These are phyloP conservation scores for Ogataea nonfermentans DNA, from an alignment of 805 yeast species.

Conservation along the genomic window DNA sequence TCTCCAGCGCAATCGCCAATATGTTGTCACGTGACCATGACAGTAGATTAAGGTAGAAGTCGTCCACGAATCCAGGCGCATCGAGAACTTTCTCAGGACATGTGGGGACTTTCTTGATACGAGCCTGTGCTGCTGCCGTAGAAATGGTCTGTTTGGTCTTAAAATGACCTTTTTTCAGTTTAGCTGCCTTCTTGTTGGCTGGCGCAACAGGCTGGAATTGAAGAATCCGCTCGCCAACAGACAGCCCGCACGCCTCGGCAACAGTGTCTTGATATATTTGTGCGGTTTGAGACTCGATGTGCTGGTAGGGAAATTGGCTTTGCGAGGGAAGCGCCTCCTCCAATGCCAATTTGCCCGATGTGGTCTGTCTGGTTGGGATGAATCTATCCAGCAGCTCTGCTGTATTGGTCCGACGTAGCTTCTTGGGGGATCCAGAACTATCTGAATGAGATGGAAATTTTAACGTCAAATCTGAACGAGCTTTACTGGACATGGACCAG, in stretches of 20 bases:
- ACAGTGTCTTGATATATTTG: slow-evolving; percentile 73
- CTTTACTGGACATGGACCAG: slow-evolving; percentile 28
- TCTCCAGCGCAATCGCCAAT: slow-evolving; percentile 85
- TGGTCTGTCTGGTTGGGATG: slow-evolving; percentile 55
- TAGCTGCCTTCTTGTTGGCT: slow-evolving; percentile 36
- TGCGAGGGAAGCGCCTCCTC: slow-evolving; percentile 22
- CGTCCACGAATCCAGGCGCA: slow-evolving; percentile 94
- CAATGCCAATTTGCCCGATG: slow-evolving; percentile 43
- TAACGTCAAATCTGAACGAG: slow-evolving; percentile 8
- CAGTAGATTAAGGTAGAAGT: slow-evolving; percentile 81
- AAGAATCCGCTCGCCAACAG: slow-evolving; percentile 75
- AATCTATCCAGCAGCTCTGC: slow-evolving; percentile 50
- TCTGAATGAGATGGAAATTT: slow-evolving; percentile 11
- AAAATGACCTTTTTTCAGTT: slow-evolving; percentile 18
- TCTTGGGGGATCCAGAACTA: slow-evolving; percentile 26
- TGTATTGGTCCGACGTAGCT: slow-evolving; percentile 33
- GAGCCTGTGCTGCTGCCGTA: slow-evolving; percentile 54
- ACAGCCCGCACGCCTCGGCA: slow-evolving; percentile 92
- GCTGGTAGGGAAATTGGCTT: slow-evolving; percentile 47
- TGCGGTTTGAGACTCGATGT: slow-evolving; percentile 52
- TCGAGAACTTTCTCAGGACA: slow-evolving; percentile 92
- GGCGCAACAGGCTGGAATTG: slow-evolving; percentile 90
- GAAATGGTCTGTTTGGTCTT: slow-evolving; percentile 28
- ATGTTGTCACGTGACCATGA: slow-evolving; percentile 85
- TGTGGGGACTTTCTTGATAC: slow-evolving; percentile 75